A percentile compares a stretch with the other conserved stretches of the same genome.
Conservation (phyloP, 768 basidiomycete genomes). For the Saitozyma sp. region DNA sequence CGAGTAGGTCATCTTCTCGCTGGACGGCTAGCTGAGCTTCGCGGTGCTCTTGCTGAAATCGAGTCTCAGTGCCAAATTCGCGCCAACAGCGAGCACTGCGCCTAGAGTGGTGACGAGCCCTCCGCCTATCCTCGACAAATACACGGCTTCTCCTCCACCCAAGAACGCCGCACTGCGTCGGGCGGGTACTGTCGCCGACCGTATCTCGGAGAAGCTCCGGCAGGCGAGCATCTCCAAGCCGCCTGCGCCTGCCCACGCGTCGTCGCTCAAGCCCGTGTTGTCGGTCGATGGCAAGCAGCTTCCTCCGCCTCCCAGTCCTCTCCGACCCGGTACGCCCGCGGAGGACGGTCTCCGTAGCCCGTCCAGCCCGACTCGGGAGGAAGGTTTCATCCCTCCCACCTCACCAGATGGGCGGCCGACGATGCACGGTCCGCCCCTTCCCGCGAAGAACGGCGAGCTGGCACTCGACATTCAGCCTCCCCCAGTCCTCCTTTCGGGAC, state of each 20-base stretch:
- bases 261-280: constrained; percentile 40
- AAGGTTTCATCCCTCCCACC: constrained; percentile 57
- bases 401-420: constrained; percentile 52
- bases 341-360: constrained; percentile 57
- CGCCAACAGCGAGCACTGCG: constrained; percentile 62
- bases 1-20: constrained; percentile 63
- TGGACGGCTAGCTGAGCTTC: no score
- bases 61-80: constrained; percentile 73
- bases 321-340: constrained; percentile 35
- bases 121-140: constrained; percentile 60
- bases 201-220: constrained; percentile 77
- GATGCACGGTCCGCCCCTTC: constrained; percentile 44
- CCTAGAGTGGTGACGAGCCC: constrained; percentile 2
- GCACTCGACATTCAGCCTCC: constrained; percentile 8
- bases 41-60: constrained; percentile 11
- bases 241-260: constrained; percentile 36
- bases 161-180: constrained; percentile 22
- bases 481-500: constrained; percentile 72
- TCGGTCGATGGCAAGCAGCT: constrained; percentile 43
- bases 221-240: constrained; percentile 32
- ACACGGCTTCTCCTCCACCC: constrained; percentile 74
- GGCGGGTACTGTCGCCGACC: constrained; percentile 76
- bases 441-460: constrained; percentile 47
- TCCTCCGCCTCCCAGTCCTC: constrained; percentile 41
- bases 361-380: constrained; percentile 66